phyloP scores from a whole-genome alignment of 1,284 basidiomycete species.

The Tilletiopsis washingtonensis region DNA sequence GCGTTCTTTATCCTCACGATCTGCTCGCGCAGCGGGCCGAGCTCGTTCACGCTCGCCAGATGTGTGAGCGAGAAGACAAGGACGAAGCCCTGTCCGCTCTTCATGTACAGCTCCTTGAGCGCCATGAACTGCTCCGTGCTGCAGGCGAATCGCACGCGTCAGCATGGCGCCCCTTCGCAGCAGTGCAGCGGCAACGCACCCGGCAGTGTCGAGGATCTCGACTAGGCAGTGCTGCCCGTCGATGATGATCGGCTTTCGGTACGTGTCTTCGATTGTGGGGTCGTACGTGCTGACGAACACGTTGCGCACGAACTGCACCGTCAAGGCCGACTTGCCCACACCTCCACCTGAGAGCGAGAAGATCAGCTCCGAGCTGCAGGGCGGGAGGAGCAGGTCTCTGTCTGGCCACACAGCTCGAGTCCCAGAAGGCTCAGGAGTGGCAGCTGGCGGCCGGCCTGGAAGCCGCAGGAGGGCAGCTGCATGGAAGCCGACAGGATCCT shows the following conservation, averaged over 20 bases:
- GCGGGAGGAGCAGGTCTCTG: background rate
- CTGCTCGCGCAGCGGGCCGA: conserved; percentile 33
- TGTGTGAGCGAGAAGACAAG: conserved; percentile 40
- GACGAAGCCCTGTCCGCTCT: conserved; percentile 34
- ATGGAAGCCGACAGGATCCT: background rate
- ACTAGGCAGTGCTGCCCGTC: conserved; percentile 35
- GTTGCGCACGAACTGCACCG: conserved; percentile 37
- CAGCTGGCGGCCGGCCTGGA: background rate
- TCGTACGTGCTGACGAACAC: conserved; percentile 40
- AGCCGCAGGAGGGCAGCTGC: background rate
- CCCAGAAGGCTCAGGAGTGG: background rate
- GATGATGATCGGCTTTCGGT: conserved; percentile 32
- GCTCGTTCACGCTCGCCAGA: conserved; percentile 35
- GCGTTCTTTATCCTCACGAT: conserved; percentile 35
- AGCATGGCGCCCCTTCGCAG: background rate
- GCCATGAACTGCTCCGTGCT: conserved; percentile 40
- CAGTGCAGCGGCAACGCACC: conserved; percentile 8
- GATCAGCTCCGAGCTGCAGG: background rate
- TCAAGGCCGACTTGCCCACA: conserved; percentile 40
- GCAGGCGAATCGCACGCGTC: background rate
- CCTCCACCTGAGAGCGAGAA: conserved; percentile 19
- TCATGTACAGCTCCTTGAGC: conserved; percentile 41
- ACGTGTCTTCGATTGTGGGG: conserved; percentile 43
- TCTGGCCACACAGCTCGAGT: background rate
- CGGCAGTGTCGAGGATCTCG: conserved; percentile 40